Conservation (phyloP, 352 stramenopile species). For the Hyaloperonospora brassicae region DNA sequence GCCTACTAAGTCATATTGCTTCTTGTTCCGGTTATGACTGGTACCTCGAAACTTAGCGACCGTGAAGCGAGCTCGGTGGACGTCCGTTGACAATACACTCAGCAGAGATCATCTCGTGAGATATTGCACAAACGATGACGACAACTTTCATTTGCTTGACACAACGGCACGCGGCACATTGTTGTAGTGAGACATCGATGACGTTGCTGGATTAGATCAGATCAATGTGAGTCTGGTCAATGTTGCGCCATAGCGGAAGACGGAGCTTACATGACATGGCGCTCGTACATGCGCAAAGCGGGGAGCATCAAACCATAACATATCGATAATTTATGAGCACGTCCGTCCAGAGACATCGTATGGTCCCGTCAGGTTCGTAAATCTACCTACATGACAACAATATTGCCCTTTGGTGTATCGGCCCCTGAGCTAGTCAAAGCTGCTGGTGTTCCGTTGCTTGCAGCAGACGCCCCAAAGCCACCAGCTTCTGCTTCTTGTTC, state of each 20-base stretch:
- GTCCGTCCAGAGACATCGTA: slow-evolving; percentile 13
- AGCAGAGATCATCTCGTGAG: too few relatives aligned
- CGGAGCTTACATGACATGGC: too few relatives aligned
- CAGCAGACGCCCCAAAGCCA: slow-evolving; percentile 37
- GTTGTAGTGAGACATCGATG: slow-evolving; percentile 8
- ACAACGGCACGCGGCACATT: slow-evolving; percentile 51
- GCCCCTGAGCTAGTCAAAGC: slow-evolving; percentile 21
- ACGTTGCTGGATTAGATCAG: slow-evolving; percentile 10
- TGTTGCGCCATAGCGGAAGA: too few relatives aligned
- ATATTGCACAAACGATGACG: too few relatives aligned
- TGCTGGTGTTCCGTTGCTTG: slow-evolving; percentile 22
- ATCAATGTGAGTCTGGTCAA: too few relatives aligned
- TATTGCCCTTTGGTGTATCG: slow-evolving; percentile 65
- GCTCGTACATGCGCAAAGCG: too few relatives aligned
- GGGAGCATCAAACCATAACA: slow-evolving; percentile 7
- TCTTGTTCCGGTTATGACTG: too few relatives aligned
- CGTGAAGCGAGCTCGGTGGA: too few relatives aligned
- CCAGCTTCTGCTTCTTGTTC: slow-evolving; percentile 43
- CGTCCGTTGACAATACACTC: too few relatives aligned
- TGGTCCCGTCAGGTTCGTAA: slow-evolving; percentile 5
- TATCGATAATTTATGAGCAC: slow-evolving; percentile 29
- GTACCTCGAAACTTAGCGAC: too few relatives aligned
- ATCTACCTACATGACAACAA: slow-evolving; percentile 66
- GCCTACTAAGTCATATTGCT: too few relatives aligned
- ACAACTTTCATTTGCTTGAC: too few relatives aligned